Evolutionary conservation across 192 early-diverging fungal genomes (phyloP).

Genomic region (Coemansia sp.): DNA sequence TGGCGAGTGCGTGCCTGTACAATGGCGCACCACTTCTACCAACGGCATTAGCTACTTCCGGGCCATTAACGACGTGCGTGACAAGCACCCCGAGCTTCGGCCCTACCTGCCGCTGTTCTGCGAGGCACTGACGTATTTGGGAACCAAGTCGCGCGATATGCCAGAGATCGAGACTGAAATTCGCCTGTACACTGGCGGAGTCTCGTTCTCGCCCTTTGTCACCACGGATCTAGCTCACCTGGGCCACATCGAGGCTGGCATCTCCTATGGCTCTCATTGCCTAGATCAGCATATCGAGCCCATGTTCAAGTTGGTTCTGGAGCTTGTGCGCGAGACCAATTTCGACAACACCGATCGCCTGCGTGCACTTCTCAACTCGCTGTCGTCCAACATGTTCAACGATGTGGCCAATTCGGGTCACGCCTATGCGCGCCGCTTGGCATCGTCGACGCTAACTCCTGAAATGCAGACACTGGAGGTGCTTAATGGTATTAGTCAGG

Average conservation of each 20-base stretch:
- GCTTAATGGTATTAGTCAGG: slow-evolving; percentile 63
- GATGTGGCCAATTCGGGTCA: slow-evolving; percentile 82
- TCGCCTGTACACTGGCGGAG: slow-evolving; percentile 79
- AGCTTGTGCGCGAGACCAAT: slow-evolving; percentile 68
- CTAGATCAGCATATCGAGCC: slow-evolving; percentile 69
- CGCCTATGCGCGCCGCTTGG: slow-evolving; percentile 71
- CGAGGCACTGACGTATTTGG: slow-evolving; percentile 64
- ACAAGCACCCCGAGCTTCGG: slow-evolving; percentile 64
- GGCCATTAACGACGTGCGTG: slow-evolving; percentile 64
- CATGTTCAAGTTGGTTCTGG: slow-evolving; percentile 73
- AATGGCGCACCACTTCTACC: slow-evolving; percentile 76
- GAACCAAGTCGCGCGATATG: slow-evolving; percentile 65
- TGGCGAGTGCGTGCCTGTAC: slow-evolving; percentile 57
- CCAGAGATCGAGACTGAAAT: slow-evolving; percentile 85
- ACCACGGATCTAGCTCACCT: slow-evolving; percentile 65
- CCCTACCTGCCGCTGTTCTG: slow-evolving; percentile 77
- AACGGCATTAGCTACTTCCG: slow-evolving; percentile 91
- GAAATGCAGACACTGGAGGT: slow-evolving; percentile 52
- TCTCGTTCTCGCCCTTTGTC: slow-evolving; percentile 66
- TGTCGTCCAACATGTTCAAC: slow-evolving; percentile 72
- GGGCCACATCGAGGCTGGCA: slow-evolving; percentile 63
- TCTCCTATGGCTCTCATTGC: slow-evolving; percentile 64
- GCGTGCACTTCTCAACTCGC: slow-evolving; percentile 69
- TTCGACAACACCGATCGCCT: slow-evolving; percentile 73
- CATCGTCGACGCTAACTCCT: slow-evolving; percentile 61